phyloP scores from a whole-genome alignment of 2,329 filamentous ascomycete genomes.

The Aspergillus pseudonomiae region DNA sequence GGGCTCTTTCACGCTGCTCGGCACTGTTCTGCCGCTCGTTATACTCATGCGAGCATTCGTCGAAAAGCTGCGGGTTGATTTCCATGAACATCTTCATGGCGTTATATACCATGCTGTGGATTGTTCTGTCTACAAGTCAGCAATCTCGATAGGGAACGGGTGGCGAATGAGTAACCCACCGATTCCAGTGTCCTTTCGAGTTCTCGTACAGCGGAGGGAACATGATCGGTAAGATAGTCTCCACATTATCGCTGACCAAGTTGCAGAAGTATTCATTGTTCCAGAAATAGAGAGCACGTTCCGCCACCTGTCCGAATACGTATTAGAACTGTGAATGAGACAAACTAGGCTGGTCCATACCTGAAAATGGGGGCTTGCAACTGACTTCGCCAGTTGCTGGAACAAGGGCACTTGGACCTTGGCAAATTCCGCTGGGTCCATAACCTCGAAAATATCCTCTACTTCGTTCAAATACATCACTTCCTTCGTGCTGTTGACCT shows the following conservation, averaged over 20 bases:
- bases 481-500: conserved; percentile 99
- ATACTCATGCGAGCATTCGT: conserved; percentile 98
- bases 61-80: conserved; percentile 96
- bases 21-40: conserved; percentile 94
- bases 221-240: conserved; percentile 98
- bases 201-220: conserved; percentile 98
- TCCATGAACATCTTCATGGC: conserved; percentile 99
- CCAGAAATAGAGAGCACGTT: conserved; percentile 98
- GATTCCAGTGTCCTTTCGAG: conserved; percentile 98
- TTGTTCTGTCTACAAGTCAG: conserved; percentile 68
- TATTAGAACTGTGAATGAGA: conserved; percentile 16
- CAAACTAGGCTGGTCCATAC: conserved; percentile 39
- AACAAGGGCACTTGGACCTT: conserved; percentile 98
- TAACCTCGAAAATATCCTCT: conserved; percentile 99
- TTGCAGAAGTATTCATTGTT: conserved; percentile 99
- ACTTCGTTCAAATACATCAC: conserved; percentile 99
- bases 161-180: conserved; percentile 58
- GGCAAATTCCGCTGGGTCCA: conserved; percentile 97
- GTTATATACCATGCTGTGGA: conserved; percentile 99
- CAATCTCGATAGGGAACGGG: not conserved
- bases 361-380: conserved; percentile 98
- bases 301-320: conserved; percentile 68
- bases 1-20: conserved; percentile 76
- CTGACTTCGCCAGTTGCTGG: conserved; percentile 95
- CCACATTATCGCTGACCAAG: conserved; percentile 96